Conservation (phyloP, 768 basidiomycete genomes). For the Xanthoconium purpureum region DNA sequence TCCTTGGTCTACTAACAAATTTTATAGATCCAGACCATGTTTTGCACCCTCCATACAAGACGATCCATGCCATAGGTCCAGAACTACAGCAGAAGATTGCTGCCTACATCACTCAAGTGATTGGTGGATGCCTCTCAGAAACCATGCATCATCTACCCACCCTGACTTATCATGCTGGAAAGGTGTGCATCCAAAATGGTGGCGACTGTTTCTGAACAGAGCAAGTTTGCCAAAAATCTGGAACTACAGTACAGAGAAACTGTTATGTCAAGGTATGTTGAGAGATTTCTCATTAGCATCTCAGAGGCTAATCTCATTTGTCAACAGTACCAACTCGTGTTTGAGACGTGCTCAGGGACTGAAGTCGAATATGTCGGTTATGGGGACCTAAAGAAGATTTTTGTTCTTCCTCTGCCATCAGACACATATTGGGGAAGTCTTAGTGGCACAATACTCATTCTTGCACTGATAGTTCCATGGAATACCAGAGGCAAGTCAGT, state of each 20-base stretch:
- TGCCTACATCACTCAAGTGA: too few species aligned
- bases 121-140: neutral
- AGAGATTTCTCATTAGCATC: too few species aligned
- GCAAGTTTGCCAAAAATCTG: neutral
- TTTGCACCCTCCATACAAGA: too few species aligned
- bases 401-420: neutral
- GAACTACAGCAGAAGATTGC: too few species aligned
- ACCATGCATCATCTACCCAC: neutral
- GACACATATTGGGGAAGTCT: neutral
- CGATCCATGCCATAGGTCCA: too few species aligned
- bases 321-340: neutral
- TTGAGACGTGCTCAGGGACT: neutral
- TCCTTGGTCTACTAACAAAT: too few species aligned
- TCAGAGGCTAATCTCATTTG: too few species aligned
- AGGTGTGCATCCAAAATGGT: neutral
- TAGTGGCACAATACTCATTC: neutral
- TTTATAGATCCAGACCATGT: too few species aligned
- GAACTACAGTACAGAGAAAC: neutral
- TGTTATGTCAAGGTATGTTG: neutral
- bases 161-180: neutral
- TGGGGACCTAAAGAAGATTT: neutral
- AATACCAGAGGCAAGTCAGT: neutral
- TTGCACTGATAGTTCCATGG: neutral
- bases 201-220: neutral
- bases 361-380: neutral